These are phyloP conservation scores for Syzygium aromaticum DNA, from an alignment of 345 rosid species.

Conservation along the genomic window DNA sequence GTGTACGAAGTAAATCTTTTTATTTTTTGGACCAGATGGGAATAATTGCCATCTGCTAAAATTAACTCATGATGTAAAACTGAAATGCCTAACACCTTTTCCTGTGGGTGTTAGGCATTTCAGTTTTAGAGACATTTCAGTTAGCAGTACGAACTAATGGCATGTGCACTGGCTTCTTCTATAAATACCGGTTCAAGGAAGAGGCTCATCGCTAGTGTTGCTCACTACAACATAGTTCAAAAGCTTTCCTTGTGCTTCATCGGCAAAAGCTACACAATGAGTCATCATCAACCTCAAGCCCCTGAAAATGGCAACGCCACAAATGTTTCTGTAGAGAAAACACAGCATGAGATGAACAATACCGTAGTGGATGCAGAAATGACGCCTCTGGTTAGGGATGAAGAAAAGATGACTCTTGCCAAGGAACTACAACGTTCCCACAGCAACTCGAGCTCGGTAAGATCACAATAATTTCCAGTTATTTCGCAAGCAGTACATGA, in stretches of 20 bases:
- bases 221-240: not conserved
- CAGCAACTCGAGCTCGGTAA: constrained; percentile 29
- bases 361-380: not conserved
- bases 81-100: not conserved
- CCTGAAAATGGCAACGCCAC: not conserved
- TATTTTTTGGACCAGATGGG: not conserved
- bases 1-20: not conserved
- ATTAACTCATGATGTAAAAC: not conserved
- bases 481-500: not conserved
- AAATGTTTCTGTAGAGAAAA: not conserved
- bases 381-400: constrained; percentile 3
- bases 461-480: not conserved
- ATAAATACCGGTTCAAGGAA: not conserved
- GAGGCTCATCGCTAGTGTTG: not conserved
- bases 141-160: too few species aligned
- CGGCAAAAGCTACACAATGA: not conserved
- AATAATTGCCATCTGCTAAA: not conserved
- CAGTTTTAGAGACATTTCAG: too few species aligned
- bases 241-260: not conserved
- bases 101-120: too few species aligned
- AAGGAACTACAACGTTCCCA: constrained; percentile 24
- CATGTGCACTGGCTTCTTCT: not conserved
- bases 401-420: constrained; percentile 15
- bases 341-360: not conserved
- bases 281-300: not conserved